Conservation (phyloP, 1,284 basidiomycete genomes). For the Fomitopsis pinicola region DNA sequence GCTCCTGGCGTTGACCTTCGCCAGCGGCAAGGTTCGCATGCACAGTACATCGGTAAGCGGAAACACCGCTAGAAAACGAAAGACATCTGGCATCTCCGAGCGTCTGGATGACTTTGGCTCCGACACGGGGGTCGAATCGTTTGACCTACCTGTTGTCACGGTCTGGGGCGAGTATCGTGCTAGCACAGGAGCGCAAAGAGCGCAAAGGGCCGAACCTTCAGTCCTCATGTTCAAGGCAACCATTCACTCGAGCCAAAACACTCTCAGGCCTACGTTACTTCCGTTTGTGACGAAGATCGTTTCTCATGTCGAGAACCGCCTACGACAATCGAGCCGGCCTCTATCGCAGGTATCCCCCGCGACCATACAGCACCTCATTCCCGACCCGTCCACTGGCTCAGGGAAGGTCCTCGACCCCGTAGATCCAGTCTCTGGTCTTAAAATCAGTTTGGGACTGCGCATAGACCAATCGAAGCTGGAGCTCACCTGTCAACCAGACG, state of each 20-base stretch:
- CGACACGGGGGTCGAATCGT: slow-evolving; percentile 52
- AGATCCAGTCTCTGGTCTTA: slow-evolving; percentile 43
- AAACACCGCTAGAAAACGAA: slow-evolving; percentile 30
- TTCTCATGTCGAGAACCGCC: slow-evolving; percentile 56
- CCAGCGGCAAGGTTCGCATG: slow-evolving; percentile 74
- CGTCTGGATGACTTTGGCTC: slow-evolving; percentile 45
- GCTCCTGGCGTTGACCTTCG: slow-evolving; percentile 73
- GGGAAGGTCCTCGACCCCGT: slow-evolving; percentile 5
- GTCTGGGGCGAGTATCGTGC: slow-evolving; percentile 82
- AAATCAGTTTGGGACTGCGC: slow-evolving; percentile 79
- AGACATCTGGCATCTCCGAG: slow-evolving; percentile 26
- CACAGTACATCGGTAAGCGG: slow-evolving; percentile 41
- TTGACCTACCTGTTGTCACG: slow-evolving; percentile 76
- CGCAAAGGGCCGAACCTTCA: slow-evolving; percentile 41
- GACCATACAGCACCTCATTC: slow-evolving; percentile 14
- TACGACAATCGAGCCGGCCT: slow-evolving; percentile 38
- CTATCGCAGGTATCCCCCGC: slow-evolving; percentile 21
- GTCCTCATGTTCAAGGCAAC: slow-evolving; percentile 73
- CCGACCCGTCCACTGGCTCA: slow-evolving; percentile 6
- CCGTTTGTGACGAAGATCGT: slow-evolving; percentile 80
- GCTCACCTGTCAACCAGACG: slow-evolving; percentile 83
- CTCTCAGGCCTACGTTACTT: slow-evolving; percentile 73
- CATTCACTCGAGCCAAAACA: slow-evolving; percentile 84
- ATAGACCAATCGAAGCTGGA: slow-evolving; percentile 86
- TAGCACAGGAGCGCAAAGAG: slow-evolving; percentile 39